phyloP scores from a whole-genome alignment of 2,329 filamentous ascomycete species.

The Keithomyces neogunnii region DNA sequence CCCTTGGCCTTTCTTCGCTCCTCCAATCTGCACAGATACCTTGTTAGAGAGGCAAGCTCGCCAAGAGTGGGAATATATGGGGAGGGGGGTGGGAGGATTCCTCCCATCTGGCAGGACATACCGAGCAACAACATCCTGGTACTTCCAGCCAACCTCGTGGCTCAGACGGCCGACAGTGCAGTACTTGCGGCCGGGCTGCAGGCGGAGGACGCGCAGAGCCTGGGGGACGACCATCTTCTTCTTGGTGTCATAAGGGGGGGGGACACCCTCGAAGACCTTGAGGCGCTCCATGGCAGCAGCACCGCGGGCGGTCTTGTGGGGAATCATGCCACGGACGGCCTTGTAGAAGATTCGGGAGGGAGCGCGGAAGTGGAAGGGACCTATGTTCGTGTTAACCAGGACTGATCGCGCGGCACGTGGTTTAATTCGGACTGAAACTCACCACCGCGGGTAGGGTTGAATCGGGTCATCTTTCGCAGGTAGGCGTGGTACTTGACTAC shows the following conservation, averaged over 20 bases:
- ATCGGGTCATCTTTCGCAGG: constrained; percentile 99
- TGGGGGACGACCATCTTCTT: constrained; percentile 99
- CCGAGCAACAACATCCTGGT: constrained; percentile 98
- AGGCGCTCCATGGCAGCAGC: constrained; percentile 94
- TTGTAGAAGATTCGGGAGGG: constrained; percentile 99
- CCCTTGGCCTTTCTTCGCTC: constrained; percentile 99
- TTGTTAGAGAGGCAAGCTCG: background rate
- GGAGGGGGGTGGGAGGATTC: background rate
- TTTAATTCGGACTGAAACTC: constrained; percentile 31
- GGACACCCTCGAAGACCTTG: constrained; percentile 99
- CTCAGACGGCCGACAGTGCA: constrained; percentile 97
- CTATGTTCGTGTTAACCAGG: constrained; percentile 34
- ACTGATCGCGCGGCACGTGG: constrained; percentile 20
- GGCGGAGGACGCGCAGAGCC: constrained; percentile 88
- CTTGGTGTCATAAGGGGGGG: constrained; percentile 98
- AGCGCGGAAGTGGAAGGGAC: constrained; percentile 99
- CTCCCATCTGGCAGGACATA: constrained; percentile 44
- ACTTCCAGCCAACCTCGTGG: constrained; percentile 99
- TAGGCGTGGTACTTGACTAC: constrained; percentile 99
- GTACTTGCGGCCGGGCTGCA: constrained; percentile 99
- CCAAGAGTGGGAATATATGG: too few species aligned
- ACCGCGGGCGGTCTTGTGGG: constrained; percentile 98
- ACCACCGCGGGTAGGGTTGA: constrained; percentile 98
- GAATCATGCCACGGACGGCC: constrained; percentile 99
- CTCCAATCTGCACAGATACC: constrained; percentile 64